Evolutionary conservation across 2,329 filamentous ascomycete genomes (phyloP), one percentile per base, ranked within the genome.

Genomic region (Aspergillus terreus): DNA sequence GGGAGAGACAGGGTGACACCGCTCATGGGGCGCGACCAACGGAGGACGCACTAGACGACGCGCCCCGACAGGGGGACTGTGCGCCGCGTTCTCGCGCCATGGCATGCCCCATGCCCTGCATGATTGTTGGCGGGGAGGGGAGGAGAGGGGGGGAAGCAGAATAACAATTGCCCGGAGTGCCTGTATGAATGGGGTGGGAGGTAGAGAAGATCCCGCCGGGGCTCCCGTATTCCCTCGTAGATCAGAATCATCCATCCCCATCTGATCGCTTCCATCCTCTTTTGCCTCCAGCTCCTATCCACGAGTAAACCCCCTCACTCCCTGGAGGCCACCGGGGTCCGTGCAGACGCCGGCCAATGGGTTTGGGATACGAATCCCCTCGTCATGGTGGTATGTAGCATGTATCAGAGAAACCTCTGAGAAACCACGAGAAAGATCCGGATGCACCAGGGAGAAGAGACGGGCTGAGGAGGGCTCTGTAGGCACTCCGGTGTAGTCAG

Each of bases 41-140:
- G 40, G 44, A 43, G 23, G 32, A 25, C 25, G 19, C 21, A 33
- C 33, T 27, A 36, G 38, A 7, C 14, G 6, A 6, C 12, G 14
- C 14, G 35, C 14, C 1, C 35, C 44, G 17, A 42, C 44, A 25
- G 53, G 48, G 49, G 58, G 58, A 58, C 58, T 58, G 58, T 57
- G 58, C 56, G 56, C 55, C 4, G 40, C 42, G 7, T 30, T 30
- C 10, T 30, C 27, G 27, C 27, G 27, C 27, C 27, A 30, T 30
- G 27, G 27, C 27, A 30, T 30, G 27, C 27, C 27, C 27, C 27
- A 30, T 30, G 7, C 10, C 27, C 27, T 30, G 27, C 27, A 30
- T 30, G 7, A 30, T 30, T 30, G 27, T 30, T 30, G 27, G 15
- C 15, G 19, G 19, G 17, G 19, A 19, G 11, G 19, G 15, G 11